Conservation (phyloP, 2,329 filamentous ascomycete genomes). For the Parascedosporium putredinis region DNA sequence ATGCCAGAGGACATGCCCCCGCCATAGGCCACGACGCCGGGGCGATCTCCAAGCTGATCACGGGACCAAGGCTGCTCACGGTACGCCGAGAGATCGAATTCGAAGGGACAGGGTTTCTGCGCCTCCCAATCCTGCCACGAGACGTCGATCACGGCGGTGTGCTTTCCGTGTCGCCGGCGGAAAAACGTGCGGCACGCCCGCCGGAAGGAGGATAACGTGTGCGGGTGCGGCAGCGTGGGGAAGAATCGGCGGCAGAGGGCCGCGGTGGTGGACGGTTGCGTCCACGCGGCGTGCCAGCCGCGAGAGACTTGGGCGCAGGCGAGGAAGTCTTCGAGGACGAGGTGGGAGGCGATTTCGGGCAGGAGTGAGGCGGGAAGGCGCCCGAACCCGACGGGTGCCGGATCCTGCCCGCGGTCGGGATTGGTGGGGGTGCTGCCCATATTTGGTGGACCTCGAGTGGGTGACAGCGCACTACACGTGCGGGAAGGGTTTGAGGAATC, state of each 20-base stretch:
- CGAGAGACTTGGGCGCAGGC: conserved; percentile 17
- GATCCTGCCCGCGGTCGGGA: not conserved
- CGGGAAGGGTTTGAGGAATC: too few species aligned
- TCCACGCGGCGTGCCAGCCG: conserved; percentile 17
- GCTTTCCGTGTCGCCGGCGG: not conserved
- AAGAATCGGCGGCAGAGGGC: conserved; percentile 17
- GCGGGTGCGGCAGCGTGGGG: conserved; percentile 14
- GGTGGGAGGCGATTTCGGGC: conserved; percentile 13
- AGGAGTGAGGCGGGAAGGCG: conserved; percentile 20
- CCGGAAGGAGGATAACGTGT: not conserved
- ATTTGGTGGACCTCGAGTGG: too few species aligned
- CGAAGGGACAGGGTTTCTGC: not conserved
- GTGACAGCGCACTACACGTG: too few species aligned
- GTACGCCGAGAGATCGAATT: not conserved
- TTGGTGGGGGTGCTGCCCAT: not conserved
- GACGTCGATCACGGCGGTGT: not conserved
- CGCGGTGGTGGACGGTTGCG: conserved; percentile 13
- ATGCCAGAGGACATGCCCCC: not conserved
- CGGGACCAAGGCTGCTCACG: not conserved
- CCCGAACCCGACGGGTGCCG: not conserved
- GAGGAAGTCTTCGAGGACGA: conserved; percentile 17
- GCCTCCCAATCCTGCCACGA: not conserved
- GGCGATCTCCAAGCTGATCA: not conserved
- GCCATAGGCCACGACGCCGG: not conserved
- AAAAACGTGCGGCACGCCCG: not conserved